Base-by-base conservation (phyloP, 1,139 yeast genomes). In the Pichia sp. region DNA sequence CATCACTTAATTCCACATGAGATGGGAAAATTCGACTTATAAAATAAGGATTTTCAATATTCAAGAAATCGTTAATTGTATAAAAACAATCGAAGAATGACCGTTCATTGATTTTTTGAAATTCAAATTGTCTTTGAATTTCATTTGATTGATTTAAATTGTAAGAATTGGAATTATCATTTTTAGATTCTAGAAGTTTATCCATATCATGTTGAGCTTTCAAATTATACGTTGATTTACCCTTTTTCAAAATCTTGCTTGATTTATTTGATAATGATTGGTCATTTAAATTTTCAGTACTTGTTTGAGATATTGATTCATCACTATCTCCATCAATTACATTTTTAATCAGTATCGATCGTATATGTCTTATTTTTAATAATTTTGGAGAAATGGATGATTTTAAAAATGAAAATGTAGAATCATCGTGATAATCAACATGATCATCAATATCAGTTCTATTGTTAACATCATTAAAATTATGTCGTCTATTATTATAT, bases 11-110 rank as follows among this genome's bases (percentile, higher is more conserved):
- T 54, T 70, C 67, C 47, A 69, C 61, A 5, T 72, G 64, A 9
- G 66, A 55, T 5, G 60, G 51, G 14, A 64, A 63, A 11, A 67
- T 61, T 54, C 76, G 75, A 55, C 79, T 74, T 6, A 74, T 65
- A 49, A 73, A 74, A 44, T 75, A 68, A 0, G 76, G 74, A 9
- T 58, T 60, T 8, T 63, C 60, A 18, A 66, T 59, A 14, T 62
- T 51, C 42, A 61, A 58, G 25, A 65, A 61, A 10, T 61, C 61
- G 51, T 72, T 74, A 8, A 74, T 42, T 0, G 74, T 70, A 47
- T 68, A 69, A 56, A 73, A 72, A 6, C 67, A 65, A 49, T 73
- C 72, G 5, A 68, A 58, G 47, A 73, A 66, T 18, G 62, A 61
- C 13, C 58, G 56, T 10, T 58, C 50, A 53, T 70, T 70, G 30